Evolutionary conservation across 1,284 basidiomycete species (phyloP).

Genomic region (Coniferiporia sulphurascens): DNA sequence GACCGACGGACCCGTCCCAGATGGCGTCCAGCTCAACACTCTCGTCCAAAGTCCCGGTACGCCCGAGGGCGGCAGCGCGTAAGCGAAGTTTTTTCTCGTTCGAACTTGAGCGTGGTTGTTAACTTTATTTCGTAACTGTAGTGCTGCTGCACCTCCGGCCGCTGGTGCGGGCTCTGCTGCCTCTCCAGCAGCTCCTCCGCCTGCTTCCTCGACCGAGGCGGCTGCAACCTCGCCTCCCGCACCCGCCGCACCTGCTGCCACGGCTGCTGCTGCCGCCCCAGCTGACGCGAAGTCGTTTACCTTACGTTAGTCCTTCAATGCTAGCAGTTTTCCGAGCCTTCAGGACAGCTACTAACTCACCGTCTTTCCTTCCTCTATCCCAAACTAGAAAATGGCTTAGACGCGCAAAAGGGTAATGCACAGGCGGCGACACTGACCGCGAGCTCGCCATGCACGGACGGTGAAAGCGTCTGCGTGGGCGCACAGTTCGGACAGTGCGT

Average conservation of each 20-base stretch:
- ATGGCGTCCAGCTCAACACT: constrained; percentile 22
- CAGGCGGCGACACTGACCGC: constrained; percentile 41
- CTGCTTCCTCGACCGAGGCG: constrained; percentile 35
- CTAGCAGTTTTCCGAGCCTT: background rate
- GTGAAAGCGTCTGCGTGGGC: constrained; percentile 35
- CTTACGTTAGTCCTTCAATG: constrained; percentile 13
- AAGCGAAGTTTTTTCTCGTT: background rate
- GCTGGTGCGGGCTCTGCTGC: background rate
- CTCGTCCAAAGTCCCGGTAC: constrained; percentile 25
- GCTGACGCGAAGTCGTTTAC: constrained; percentile 14
- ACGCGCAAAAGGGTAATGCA: constrained; percentile 47
- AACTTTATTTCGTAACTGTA: constrained; percentile 1
- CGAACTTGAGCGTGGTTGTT: background rate
- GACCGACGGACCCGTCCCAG: constrained; percentile 31
- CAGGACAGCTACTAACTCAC: background rate
- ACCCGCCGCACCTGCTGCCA: constrained; percentile 22
- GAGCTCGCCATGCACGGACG: constrained; percentile 40
- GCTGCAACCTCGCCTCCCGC: constrained; percentile 22
- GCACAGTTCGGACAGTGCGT: constrained; percentile 40
- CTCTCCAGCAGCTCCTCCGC: background rate
- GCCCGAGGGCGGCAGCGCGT: constrained; percentile 20
- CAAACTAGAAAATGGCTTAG: constrained; percentile 41
- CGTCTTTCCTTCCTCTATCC: constrained; percentile 23
- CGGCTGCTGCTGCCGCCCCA: constrained; percentile 22
- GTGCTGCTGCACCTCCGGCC: background rate